These are phyloP conservation scores for Fraxinus platypoda DNA, from an alignment of 305 asterid species.

Conservation along the genomic window DNA sequence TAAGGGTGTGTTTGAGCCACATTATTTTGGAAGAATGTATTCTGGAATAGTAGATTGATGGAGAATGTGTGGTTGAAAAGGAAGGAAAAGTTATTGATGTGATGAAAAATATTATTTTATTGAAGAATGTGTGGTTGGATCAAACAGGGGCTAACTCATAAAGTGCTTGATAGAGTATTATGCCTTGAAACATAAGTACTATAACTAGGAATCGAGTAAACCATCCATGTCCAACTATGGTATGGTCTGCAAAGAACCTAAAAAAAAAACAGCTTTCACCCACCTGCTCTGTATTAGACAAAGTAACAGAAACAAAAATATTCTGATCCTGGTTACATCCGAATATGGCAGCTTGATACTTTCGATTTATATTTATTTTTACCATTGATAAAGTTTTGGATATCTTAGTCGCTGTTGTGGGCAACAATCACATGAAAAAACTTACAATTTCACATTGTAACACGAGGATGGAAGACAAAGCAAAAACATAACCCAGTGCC, in stretches of 20 bases:
- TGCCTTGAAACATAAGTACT: neutral
- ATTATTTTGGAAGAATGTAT: too few relatives aligned
- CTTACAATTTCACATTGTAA: conserved; percentile 62
- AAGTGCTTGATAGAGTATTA: neutral
- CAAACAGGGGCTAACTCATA: too few relatives aligned
- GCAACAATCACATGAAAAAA: conserved; percentile 19
- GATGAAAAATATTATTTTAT: too few relatives aligned
- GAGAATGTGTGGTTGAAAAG: too few relatives aligned
- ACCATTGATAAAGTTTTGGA: neutral
- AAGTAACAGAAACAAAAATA: neutral
- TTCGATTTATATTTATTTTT: neutral
- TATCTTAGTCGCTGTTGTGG: neutral
- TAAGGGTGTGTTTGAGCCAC: too few relatives aligned
- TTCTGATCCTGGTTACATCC: neutral
- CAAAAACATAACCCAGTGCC: conserved; percentile 79
- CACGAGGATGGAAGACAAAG: conserved; percentile 67
- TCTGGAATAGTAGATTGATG: too few relatives aligned
- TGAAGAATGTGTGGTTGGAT: too few relatives aligned
- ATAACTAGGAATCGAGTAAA: neutral
- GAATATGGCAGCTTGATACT: neutral
- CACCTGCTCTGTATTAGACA: neutral
- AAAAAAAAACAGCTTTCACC: neutral
- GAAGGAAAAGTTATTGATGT: too few relatives aligned
- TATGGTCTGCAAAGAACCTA: neutral
- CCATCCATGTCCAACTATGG: neutral